These are phyloP conservation scores for Fusarium humuli DNA, from an alignment of 2,329 filamentous ascomycete species.

Conservation along the genomic window DNA sequence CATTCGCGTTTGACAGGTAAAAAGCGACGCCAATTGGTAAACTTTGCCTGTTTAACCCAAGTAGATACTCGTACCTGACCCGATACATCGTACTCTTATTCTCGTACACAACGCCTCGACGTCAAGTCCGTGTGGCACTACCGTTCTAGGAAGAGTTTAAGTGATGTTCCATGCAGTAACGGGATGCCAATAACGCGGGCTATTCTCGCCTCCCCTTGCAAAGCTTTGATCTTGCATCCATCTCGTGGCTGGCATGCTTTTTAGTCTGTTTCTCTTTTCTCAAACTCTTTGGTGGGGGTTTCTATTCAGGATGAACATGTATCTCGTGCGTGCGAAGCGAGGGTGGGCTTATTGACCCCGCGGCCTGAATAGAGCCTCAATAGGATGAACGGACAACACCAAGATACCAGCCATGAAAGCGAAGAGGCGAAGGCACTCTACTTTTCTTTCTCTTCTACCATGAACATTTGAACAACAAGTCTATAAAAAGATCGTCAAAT, in stretches of 20 bases:
- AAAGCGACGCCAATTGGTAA: constrained; percentile 2
- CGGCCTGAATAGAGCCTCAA: constrained; percentile 32
- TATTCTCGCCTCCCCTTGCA: neutral
- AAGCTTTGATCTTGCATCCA: constrained; percentile 10
- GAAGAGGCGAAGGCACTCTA: neutral
- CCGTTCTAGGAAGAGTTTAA: neutral
- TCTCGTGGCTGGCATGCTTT: constrained; percentile 2
- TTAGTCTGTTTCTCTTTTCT: neutral
- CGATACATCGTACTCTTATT: neutral
- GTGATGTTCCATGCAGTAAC: neutral
- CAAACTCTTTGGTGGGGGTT: neutral
- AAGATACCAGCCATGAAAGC: neutral
- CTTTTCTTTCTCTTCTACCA: neutral
- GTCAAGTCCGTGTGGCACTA: neutral
- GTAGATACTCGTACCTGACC: neutral
- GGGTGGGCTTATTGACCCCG: constrained; percentile 35
- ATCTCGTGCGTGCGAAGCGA: constrained; percentile 3
- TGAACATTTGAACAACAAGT: constrained; percentile 1
- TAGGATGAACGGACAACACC: constrained; percentile 12
- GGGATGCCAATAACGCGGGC: constrained; percentile 10
- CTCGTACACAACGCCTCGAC: neutral
- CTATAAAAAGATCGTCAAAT: constrained; percentile 38
- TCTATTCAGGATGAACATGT: constrained; percentile 4
- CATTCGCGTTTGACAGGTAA: constrained; percentile 14
- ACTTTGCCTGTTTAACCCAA: neutral